Evolutionary conservation across 1,284 basidiomycete genomes (phyloP).

Genomic region (Puccinia polysora): DNA sequence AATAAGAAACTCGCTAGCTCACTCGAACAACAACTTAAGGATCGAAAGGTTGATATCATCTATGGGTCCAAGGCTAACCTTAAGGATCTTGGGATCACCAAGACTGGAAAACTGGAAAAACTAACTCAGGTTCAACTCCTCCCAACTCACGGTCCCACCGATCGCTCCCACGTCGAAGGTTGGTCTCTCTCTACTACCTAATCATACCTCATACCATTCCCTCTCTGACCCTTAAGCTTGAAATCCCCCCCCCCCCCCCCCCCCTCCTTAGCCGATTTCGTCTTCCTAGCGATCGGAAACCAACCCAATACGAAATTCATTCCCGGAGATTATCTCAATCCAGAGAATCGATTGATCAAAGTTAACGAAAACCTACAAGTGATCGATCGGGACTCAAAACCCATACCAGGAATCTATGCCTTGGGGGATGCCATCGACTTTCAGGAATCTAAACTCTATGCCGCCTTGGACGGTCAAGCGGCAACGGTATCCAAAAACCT

Average conservation of each 20-base stretch:
- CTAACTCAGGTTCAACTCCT: conserved; percentile 13
- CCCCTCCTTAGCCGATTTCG: conserved; percentile 28
- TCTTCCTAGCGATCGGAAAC: conserved; percentile 39
- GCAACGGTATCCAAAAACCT: conserved; percentile 14
- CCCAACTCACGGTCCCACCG: neutral
- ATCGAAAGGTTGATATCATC: conserved; percentile 20
- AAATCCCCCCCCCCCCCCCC: no score
- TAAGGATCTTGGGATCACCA: neutral
- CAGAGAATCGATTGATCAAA: neutral
- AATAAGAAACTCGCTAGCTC: conserved; percentile 16
- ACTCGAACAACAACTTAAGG: conserved; percentile 16
- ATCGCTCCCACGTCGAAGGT: conserved; percentile 17
- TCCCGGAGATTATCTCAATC: conserved; percentile 13
- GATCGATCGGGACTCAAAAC: neutral
- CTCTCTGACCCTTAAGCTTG: neutral
- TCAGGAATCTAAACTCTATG: conserved; percentile 30
- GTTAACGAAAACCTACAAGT: conserved; percentile 32
- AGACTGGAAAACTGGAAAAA: conserved; percentile 32
- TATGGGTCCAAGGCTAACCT: conserved; percentile 25
- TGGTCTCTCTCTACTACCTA: neutral
- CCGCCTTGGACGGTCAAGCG: conserved; percentile 40
- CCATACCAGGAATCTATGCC: conserved; percentile 13
- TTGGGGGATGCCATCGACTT: conserved; percentile 36
- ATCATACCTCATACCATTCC: neutral
- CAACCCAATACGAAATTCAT: conserved; percentile 34